Percentiles rank a stretch among this genome's conserved stretches.
Conservation (phyloP, 1,139 yeast species). For the Protomyces gravidus region DNA sequence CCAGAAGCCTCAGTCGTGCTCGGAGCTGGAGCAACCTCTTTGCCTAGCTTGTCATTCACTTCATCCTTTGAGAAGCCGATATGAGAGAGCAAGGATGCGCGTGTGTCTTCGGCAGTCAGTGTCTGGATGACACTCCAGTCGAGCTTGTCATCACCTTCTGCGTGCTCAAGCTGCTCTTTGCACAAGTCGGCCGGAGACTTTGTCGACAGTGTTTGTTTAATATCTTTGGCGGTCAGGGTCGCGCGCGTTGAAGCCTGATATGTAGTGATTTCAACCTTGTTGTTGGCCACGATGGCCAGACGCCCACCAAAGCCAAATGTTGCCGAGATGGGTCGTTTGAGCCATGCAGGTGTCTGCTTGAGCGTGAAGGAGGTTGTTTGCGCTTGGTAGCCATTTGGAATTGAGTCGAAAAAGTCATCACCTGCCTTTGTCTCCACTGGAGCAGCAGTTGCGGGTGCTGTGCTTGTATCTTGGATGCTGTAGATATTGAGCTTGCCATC, state of each 20-base stretch:
- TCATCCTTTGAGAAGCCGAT: slow-evolving; percentile 36
- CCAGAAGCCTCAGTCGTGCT: neutral
- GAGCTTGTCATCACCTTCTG: slow-evolving; percentile 50
- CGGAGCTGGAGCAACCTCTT: slow-evolving; percentile 26
- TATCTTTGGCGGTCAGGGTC: slow-evolving; percentile 45
- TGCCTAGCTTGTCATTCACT: slow-evolving; percentile 33
- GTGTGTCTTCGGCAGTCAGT: slow-evolving; percentile 53
- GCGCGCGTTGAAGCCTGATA: slow-evolving; percentile 38
- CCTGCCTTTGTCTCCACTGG: slow-evolving; percentile 51
- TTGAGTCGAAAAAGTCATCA: slow-evolving; percentile 81
- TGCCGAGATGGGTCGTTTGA: slow-evolving; percentile 67
- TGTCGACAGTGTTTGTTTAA: slow-evolving; percentile 57
- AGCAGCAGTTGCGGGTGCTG: slow-evolving; percentile 33
- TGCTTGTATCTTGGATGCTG: slow-evolving; percentile 70
- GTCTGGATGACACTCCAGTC: slow-evolving; percentile 76
- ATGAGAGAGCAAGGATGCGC: slow-evolving; percentile 37
- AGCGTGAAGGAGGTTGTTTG: slow-evolving; percentile 49
- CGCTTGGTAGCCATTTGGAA: slow-evolving; percentile 43
- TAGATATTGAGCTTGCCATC: slow-evolving; percentile 83
- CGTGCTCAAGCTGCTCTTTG: slow-evolving; percentile 49
- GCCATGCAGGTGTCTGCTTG: slow-evolving; percentile 87
- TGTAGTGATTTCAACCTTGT: slow-evolving; percentile 50
- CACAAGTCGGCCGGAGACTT: slow-evolving; percentile 56
- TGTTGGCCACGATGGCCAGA: slow-evolving; percentile 54
- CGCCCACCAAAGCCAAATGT: slow-evolving; percentile 94